Conservation (phyloP, 139 green algal species). For the Desmodesmus armatus region DNA sequence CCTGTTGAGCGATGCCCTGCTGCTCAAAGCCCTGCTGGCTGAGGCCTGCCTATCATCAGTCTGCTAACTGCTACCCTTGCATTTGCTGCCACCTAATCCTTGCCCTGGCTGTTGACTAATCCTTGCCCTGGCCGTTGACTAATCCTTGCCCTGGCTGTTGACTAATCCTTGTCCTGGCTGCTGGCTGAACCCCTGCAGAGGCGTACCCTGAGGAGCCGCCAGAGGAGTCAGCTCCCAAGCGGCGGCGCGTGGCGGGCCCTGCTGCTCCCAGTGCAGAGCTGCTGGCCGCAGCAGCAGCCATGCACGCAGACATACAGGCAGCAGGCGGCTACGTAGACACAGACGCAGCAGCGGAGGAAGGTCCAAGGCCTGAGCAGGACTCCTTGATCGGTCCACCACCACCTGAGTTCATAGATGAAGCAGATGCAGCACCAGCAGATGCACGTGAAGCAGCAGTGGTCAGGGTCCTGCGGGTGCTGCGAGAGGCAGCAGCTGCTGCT, state of each 20-base stretch:
- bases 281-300: conserved; percentile 51
- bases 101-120: no score
- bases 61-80: no score
- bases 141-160: no score
- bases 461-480: conserved; percentile 64
- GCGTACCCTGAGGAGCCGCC: not conserved
- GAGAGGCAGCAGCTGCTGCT: not conserved
- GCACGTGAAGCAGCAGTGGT: conserved; percentile 62
- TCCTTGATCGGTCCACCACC: conserved; percentile 76
- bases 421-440: conserved; percentile 56
- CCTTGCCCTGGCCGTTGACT: no score
- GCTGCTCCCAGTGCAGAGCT: conserved; percentile 45
- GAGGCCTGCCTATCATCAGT: no score
- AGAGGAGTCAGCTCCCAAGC: not conserved
- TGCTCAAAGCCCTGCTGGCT: no score
- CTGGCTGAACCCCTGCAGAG: not conserved
- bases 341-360: not conserved
- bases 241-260: conserved; percentile 55
- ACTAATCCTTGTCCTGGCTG: no score
- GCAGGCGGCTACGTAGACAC: conserved; percentile 47
- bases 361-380: conserved; percentile 35
- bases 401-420: conserved; percentile 74
- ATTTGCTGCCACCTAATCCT: no score
- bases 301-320: conserved; percentile 8
- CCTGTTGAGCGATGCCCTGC: no score